phyloP scores from a whole-genome alignment of 352 stramenopile genomes.

The Globisporangium heterothallicum region DNA sequence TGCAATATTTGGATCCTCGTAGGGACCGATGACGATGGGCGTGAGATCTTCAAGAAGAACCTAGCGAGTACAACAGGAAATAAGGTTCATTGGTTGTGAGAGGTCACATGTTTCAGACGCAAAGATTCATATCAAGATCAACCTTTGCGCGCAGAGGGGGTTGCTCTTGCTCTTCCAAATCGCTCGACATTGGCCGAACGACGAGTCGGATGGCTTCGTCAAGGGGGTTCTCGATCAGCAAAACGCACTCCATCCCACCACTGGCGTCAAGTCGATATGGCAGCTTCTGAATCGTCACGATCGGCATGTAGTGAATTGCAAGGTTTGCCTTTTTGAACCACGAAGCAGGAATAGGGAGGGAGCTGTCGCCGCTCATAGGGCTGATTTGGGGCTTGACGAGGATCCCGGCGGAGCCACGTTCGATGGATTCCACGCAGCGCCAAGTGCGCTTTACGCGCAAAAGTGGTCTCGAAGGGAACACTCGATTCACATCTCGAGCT shows the following conservation, averaged over 20 bases:
- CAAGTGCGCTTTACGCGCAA: constrained; percentile 81
- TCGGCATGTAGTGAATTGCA: constrained; percentile 66
- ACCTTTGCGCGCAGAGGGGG: constrained; percentile 24
- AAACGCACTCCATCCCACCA: constrained; percentile 33
- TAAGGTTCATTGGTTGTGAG: background rate
- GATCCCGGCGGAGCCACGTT: constrained; percentile 68
- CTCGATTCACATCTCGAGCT: constrained; percentile 29
- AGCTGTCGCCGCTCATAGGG: constrained; percentile 86
- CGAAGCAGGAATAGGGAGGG: constrained; percentile 61
- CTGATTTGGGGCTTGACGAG: constrained; percentile 90
- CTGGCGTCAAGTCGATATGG: constrained; percentile 22
- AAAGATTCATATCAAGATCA: background rate
- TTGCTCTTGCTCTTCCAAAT: background rate
- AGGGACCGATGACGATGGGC: constrained; percentile 64
- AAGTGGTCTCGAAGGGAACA: constrained; percentile 61
- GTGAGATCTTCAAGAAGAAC: constrained; percentile 45
- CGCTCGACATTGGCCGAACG: constrained; percentile 18
- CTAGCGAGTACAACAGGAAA: constrained; percentile 9
- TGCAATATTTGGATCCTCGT: constrained; percentile 79
- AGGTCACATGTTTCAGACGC: background rate
- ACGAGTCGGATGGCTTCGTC: constrained; percentile 69
- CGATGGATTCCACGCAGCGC: constrained; percentile 81
- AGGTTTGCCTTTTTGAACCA: constrained; percentile 88
- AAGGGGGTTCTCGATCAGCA: constrained; percentile 80
- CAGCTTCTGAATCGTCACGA: constrained; percentile 65